Percentiles rank a stretch among this genome's conserved stretches.
These are phyloP conservation scores for Microbotryum intermedium DNA, from an alignment of 1,284 basidiomycete species.

Conservation along the genomic window DNA sequence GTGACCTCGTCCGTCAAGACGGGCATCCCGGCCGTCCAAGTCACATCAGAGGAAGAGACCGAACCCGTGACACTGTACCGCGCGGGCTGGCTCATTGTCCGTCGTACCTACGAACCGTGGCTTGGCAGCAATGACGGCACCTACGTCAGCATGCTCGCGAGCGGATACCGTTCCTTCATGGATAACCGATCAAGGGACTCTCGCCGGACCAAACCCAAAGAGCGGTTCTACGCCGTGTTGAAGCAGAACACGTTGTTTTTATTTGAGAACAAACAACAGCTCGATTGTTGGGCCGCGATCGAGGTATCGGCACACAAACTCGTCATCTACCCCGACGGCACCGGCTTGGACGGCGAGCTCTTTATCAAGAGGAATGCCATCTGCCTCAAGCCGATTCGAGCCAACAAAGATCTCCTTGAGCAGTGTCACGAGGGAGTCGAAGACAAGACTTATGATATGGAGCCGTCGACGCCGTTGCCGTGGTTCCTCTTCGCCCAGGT, in stretches of 20 bases:
- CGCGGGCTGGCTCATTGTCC: slow-evolving; percentile 75
- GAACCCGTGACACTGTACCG: slow-evolving; percentile 47
- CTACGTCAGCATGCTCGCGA: slow-evolving; percentile 34
- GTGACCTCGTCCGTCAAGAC: slow-evolving; percentile 3
- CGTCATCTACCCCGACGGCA: slow-evolving; percentile 60
- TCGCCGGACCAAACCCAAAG: slow-evolving; percentile 66
- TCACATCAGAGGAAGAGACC: slow-evolving; percentile 4
- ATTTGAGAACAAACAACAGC: slow-evolving; percentile 80
- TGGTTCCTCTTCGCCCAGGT: slow-evolving; percentile 85
- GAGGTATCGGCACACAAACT: slow-evolving; percentile 65
- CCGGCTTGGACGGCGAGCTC: slow-evolving; percentile 67
- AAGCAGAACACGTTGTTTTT: slow-evolving; percentile 82
- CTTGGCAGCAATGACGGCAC: slow-evolving; percentile 43
- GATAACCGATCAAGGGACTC: slow-evolving; percentile 51
- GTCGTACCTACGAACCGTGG: slow-evolving; percentile 64
- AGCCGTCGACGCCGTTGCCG: slow-evolving; percentile 44
- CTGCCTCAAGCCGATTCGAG: slow-evolving; percentile 62
- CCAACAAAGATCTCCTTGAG: slow-evolving; percentile 64
- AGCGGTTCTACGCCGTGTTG: slow-evolving; percentile 77
- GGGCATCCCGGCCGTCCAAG: background rate
- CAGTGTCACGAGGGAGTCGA: slow-evolving; percentile 38
- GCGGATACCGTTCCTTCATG: slow-evolving; percentile 38
- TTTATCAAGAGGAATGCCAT: slow-evolving; percentile 82
- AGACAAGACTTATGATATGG: slow-evolving; percentile 38
- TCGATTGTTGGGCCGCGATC: slow-evolving; percentile 75